These are phyloP conservation scores for Erodium maritimum DNA, from an alignment of 345 rosid species.

Conservation along the genomic window DNA sequence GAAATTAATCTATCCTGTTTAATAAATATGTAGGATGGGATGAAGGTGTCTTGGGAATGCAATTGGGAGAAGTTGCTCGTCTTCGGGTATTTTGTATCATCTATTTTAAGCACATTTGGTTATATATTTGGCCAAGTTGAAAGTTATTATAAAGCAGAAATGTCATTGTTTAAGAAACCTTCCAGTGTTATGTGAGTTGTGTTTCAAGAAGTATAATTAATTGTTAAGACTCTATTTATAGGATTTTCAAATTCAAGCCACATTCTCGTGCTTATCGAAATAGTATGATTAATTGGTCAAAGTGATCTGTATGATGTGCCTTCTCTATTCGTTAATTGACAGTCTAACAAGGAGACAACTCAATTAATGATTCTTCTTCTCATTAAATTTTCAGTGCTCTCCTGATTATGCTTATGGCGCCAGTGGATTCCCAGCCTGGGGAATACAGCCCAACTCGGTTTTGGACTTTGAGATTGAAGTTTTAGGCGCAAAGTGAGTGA, in stretches of 20 bases:
- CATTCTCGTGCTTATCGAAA: too few relatives aligned
- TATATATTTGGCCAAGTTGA: neutral
- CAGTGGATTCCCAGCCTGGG: constrained; percentile 74
- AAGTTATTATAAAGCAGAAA: neutral
- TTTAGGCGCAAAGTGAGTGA: constrained; percentile 38
- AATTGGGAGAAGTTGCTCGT: constrained; percentile 86
- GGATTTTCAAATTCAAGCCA: too few relatives aligned
- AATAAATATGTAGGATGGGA: constrained; percentile 67
- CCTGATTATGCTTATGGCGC: constrained; percentile 93
- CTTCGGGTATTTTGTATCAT: constrained; percentile 44
- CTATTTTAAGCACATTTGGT: neutral
- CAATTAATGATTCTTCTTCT: neutral
- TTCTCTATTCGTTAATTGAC: neutral
- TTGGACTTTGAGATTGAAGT: constrained; percentile 90
- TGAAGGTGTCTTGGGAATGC: constrained; percentile 97
- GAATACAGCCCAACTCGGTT: constrained; percentile 73
- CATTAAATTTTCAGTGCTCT: constrained; percentile 51
- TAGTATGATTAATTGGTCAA: neutral
- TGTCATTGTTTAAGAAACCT: neutral
- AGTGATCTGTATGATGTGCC: neutral
- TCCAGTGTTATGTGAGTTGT: too few relatives aligned
- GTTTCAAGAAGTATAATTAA: too few relatives aligned
- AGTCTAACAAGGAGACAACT: too few relatives aligned
- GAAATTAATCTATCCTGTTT: constrained; percentile 4
- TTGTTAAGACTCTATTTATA: too few relatives aligned